Conservation (phyloP, 2,329 filamentous ascomycete genomes). For the Cucurbitaria berberidis region DNA sequence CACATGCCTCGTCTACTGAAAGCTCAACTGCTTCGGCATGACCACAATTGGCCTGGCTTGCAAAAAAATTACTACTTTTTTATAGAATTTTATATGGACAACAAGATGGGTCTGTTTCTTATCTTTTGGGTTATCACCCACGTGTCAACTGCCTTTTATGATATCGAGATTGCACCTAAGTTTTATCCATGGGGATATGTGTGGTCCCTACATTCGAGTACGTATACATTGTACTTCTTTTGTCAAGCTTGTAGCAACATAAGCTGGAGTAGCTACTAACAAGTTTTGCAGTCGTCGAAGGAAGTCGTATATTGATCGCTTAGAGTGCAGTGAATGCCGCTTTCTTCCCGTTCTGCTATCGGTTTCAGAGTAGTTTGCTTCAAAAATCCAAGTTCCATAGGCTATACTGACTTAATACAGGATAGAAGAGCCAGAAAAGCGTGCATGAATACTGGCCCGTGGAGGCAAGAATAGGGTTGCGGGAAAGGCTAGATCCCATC, state of each 20-base stretch:
- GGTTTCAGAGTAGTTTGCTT: conserved; percentile 41
- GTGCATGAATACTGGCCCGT: conserved; percentile 19
- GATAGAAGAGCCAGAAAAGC: conserved; percentile 26
- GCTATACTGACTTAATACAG: background rate
- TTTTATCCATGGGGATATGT: conserved; percentile 70
- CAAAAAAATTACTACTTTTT: conserved; percentile 69
- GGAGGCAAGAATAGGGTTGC: background rate
- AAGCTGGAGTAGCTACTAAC: background rate
- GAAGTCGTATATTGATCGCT: conserved; percentile 64
- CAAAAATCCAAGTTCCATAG: background rate
- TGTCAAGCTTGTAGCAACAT: background rate
- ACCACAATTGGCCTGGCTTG: conserved; percentile 66
- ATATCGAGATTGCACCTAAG: conserved; percentile 62
- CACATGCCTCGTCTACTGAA: conserved; percentile 68
- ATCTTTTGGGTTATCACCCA: conserved; percentile 74
- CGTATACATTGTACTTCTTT: conserved; percentile 17
- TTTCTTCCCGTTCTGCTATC: conserved; percentile 60
- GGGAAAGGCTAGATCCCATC: background rate
- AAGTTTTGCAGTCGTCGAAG: conserved; percentile 59
- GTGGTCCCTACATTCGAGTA: conserved; percentile 67
- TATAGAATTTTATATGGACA: too few relatives aligned
- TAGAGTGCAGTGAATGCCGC: conserved; percentile 60
- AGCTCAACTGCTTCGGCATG: conserved; percentile 69
- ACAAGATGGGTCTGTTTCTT: conserved; percentile 67
- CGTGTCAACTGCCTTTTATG: conserved; percentile 65